Conservation (phyloP, 176 grass and related monocot genomes). For the Phragmites australis region DNA sequence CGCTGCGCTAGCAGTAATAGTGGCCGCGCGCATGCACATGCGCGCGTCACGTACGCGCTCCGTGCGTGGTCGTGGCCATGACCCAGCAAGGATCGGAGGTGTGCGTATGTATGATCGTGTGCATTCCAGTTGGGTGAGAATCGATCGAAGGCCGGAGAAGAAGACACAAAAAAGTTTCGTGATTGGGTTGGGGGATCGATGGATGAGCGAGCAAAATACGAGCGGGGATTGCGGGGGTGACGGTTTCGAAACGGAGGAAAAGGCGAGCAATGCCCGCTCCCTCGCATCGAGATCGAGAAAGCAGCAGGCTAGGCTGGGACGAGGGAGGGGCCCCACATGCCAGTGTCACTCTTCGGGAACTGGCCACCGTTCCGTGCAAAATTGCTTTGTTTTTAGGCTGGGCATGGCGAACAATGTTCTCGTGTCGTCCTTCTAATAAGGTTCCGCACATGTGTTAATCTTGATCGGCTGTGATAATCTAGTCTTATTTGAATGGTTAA, state of each 20-base stretch:
- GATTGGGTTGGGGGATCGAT: not conserved
- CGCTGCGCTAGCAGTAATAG: not conserved
- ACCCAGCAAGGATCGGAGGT: not conserved
- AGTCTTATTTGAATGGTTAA: too few species aligned
- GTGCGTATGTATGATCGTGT: not conserved
- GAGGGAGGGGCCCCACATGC: not conserved
- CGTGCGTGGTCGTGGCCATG: conserved; percentile 32
- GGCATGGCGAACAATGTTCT: not conserved
- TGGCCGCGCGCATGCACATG: not conserved
- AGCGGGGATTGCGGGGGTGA: conserved; percentile 24
- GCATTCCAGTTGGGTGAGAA: not conserved
- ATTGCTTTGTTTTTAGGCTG: conserved; percentile 3
- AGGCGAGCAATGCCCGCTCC: not conserved
- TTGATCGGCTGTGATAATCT: not conserved
- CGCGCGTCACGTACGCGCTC: conserved; percentile 28
- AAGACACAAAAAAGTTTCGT: not conserved
- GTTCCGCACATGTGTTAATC: not conserved
- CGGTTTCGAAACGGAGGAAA: conserved; percentile 12
- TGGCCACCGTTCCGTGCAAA: not conserved
- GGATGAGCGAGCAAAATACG: not conserved
- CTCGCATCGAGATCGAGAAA: not conserved
- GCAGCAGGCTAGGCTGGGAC: not conserved
- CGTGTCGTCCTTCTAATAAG: not conserved
- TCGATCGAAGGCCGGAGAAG: not conserved
- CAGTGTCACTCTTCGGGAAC: not conserved